phyloP scores from a whole-genome alignment of 1,284 basidiomycete species.

The Taiwanofungus camphoratus region DNA sequence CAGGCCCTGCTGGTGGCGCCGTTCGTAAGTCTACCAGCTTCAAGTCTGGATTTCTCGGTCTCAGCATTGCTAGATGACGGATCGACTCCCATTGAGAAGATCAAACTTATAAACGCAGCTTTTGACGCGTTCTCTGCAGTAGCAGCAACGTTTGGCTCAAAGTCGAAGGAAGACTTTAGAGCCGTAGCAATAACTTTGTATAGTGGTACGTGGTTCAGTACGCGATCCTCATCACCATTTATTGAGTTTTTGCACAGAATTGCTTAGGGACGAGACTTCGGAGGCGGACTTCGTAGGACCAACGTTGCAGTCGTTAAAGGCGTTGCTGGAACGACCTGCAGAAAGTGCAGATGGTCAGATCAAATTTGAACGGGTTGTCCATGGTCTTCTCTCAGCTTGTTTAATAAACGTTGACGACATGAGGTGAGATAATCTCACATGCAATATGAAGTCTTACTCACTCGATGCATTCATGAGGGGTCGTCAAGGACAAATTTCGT shows the following conservation, averaged over 20 bases:
- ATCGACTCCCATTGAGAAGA: constrained; percentile 41
- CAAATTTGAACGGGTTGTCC: constrained; percentile 60
- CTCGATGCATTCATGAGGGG: constrained; percentile 43
- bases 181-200: constrained; percentile 81
- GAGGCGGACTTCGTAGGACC: constrained; percentile 76
- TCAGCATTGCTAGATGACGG: constrained; percentile 18
- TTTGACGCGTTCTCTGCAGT: constrained; percentile 66
- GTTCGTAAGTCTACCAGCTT: constrained; percentile 46
- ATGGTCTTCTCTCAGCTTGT: constrained; percentile 84
- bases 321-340: constrained; percentile 48
- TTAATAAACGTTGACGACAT: constrained; percentile 87
- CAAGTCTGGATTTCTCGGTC: not conserved
- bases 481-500: constrained; percentile 70
- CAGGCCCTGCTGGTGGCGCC: constrained; percentile 45
- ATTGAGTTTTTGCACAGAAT: constrained; percentile 38
- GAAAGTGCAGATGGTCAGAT: constrained; percentile 29
- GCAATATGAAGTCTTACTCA: not conserved
- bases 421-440: constrained; percentile 53
- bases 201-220: constrained; percentile 41
- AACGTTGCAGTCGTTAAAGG: constrained; percentile 75
- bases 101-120: constrained; percentile 61
- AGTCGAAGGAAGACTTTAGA: constrained; percentile 67
- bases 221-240: not conserved
- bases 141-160: constrained; percentile 51
- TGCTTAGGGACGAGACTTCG: constrained; percentile 79